Conservation (phyloP, 176 grass and related monocot genomes). For the Aegilops speltoides region DNA sequence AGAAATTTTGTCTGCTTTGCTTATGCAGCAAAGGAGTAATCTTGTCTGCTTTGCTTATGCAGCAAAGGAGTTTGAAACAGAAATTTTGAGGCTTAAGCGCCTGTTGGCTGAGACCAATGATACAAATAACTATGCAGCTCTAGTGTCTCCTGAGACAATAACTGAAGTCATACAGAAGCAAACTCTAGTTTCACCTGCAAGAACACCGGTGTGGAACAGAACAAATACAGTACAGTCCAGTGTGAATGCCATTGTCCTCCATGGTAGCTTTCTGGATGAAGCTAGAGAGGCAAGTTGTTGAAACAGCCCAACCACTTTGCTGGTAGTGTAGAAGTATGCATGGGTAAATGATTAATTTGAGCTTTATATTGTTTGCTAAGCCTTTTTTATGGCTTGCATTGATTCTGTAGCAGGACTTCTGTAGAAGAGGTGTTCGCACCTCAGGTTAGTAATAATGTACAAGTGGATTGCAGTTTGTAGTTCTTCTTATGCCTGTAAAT, state of each 20-base stretch:
- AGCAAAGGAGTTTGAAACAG: slow-evolving; percentile 58
- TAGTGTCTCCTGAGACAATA: neutral
- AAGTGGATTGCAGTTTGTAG: neutral
- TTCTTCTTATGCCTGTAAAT: slow-evolving; percentile 12
- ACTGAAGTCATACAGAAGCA: slow-evolving; percentile 10
- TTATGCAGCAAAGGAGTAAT: too few species aligned
- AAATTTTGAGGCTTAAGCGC: slow-evolving; percentile 52
- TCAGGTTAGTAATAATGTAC: slow-evolving; percentile 49
- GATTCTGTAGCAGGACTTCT: slow-evolving; percentile 46
- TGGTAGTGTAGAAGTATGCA: too few species aligned
- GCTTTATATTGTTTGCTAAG: slow-evolving; percentile 23
- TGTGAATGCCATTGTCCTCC: neutral
- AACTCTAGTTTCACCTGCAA: slow-evolving; percentile 13
- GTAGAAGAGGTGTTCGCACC: slow-evolving; percentile 24
- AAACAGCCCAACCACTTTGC: neutral
- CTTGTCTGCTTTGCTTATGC: slow-evolving; percentile 11
- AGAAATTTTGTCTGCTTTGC: too few species aligned
- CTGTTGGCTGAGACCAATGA: slow-evolving; percentile 52
- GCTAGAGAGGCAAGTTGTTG: slow-evolving; percentile 29
- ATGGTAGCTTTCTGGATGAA: slow-evolving; percentile 15
- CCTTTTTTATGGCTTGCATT: slow-evolving; percentile 37
- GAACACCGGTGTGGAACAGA: neutral
- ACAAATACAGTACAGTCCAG: neutral
- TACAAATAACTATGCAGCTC: neutral
- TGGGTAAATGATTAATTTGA: neutral